phyloP scores from a whole-genome alignment of 495 filamentous ascomycete species.

The Aspergillus ellipticus region DNA sequence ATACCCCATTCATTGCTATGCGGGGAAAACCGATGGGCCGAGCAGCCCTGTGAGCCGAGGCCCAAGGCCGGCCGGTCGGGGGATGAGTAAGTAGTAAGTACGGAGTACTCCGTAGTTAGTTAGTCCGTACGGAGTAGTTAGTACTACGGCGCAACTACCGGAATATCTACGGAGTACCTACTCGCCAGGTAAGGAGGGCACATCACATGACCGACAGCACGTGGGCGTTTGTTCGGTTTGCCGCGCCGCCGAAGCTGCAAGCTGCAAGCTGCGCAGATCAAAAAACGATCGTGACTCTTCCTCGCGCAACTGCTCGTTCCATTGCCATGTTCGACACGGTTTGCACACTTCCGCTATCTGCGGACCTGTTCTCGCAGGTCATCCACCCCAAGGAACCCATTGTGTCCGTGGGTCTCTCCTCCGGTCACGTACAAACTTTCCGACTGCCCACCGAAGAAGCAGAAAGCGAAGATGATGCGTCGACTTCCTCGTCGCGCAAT shows the following conservation, averaged over 20 bases:
- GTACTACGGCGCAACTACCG: too few species aligned
- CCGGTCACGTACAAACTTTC: conserved; percentile 83
- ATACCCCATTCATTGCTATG: neutral
- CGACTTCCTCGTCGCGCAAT: conserved; percentile 41
- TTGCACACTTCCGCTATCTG: conserved; percentile 79
- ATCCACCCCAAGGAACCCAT: conserved; percentile 80
- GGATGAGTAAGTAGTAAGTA: too few species aligned
- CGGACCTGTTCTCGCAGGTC: conserved; percentile 86
- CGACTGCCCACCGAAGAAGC: conserved; percentile 59
- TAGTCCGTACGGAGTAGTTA: too few species aligned
- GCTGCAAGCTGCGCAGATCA: neutral
- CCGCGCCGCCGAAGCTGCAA: too few species aligned
- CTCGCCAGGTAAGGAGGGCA: neutral
- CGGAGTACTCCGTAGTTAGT: too few species aligned
- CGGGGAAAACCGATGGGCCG: conserved; percentile 25
- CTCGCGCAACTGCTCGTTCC: neutral
- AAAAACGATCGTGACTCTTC: conserved; percentile 8
- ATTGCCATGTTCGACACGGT: conserved; percentile 72
- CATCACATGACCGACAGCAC: conserved; percentile 5
- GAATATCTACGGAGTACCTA: too few species aligned
- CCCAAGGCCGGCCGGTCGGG: conserved; percentile 18
- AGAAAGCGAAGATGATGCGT: conserved; percentile 46
- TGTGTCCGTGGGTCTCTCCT: conserved; percentile 77
- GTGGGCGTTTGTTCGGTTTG: conserved; percentile 25
- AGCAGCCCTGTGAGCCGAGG: conserved; percentile 31